Evolutionary conservation across 2,329 filamentous ascomycete genomes (phyloP).

Genomic region (Fulvia fulva): DNA sequence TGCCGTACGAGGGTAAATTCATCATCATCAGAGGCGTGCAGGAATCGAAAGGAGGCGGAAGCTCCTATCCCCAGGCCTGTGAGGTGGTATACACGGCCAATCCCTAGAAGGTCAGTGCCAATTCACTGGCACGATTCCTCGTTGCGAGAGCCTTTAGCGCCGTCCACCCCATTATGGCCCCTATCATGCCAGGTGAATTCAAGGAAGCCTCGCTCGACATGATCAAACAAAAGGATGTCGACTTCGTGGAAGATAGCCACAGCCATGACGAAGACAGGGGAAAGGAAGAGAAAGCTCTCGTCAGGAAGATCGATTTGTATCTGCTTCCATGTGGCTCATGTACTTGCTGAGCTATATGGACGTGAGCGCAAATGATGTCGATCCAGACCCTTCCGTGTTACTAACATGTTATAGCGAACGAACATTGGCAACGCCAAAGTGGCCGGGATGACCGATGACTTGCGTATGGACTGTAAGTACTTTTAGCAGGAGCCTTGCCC

Average conservation of each 20-base stretch:
- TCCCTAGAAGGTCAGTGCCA: not conserved
- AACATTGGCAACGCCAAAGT: constrained; percentile 51
- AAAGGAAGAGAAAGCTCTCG: constrained; percentile 42
- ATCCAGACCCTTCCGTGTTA: not conserved
- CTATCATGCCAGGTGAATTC: constrained; percentile 3
- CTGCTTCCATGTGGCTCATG: constrained; percentile 51
- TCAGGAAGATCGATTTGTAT: constrained; percentile 44
- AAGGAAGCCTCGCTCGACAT: constrained; percentile 5
- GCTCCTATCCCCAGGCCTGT: not conserved
- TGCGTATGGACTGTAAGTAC: constrained; percentile 37
- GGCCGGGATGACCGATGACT: constrained; percentile 48
- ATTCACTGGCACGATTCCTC: not conserved
- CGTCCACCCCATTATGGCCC: not conserved
- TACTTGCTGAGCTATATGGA: constrained; percentile 49
- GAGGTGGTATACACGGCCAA: not conserved
- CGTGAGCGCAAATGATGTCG: constrained; percentile 8
- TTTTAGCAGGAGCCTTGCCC: not conserved
- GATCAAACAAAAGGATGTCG: constrained; percentile 19
- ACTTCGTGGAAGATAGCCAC: constrained; percentile 23
- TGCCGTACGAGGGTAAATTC: not conserved
- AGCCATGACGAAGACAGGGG: constrained; percentile 9
- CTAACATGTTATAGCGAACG: constrained; percentile 17
- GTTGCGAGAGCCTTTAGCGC: not conserved
- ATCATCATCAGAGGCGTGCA: not conserved
- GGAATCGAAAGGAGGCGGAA: not conserved